Percentiles rank a stretch among this genome's conserved stretches.
These are phyloP conservation scores for Paramyrothecium roridum DNA, from an alignment of 2,329 filamentous ascomycete species.

Conservation along the genomic window DNA sequence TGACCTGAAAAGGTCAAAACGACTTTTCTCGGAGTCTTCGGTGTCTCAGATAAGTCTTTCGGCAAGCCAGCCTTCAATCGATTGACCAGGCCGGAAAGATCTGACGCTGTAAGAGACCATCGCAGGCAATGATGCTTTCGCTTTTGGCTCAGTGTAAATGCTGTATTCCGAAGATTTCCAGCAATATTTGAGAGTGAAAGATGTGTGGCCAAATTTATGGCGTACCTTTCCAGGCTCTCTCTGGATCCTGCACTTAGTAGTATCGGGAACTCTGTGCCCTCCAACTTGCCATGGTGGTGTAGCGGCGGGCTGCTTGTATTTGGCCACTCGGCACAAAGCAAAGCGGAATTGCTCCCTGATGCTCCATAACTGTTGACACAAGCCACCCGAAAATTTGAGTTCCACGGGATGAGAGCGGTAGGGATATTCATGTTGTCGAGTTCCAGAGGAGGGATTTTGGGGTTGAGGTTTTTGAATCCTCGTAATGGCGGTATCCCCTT, in stretches of 20 bases:
- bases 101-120: no score
- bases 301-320: not conserved
- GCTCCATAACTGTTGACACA: slow-evolving; percentile 34
- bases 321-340: slow-evolving; percentile 14
- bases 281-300: no score
- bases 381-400: slow-evolving; percentile 13
- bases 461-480: slow-evolving; percentile 21
- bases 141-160: not conserved
- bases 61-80: no score
- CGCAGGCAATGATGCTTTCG: not conserved
- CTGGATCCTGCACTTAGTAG: slow-evolving; percentile 10
- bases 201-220: no score
- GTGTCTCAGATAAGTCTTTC: no score
- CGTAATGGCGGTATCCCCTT: slow-evolving; percentile 17
- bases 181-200: not conserved
- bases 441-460: slow-evolving; percentile 16
- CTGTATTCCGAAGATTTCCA: no score
- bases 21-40: not conserved
- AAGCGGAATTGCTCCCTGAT: slow-evolving; percentile 27
- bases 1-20: not conserved
- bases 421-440: slow-evolving; percentile 10
- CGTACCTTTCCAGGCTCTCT: slow-evolving; percentile 6
- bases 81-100: no score
- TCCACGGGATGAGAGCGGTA: slow-evolving; percentile 11
- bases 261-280: no score